phyloP scores from a whole-genome alignment of 2,329 filamentous ascomycete genomes.

The Paracoccidioides brasiliensis region DNA sequence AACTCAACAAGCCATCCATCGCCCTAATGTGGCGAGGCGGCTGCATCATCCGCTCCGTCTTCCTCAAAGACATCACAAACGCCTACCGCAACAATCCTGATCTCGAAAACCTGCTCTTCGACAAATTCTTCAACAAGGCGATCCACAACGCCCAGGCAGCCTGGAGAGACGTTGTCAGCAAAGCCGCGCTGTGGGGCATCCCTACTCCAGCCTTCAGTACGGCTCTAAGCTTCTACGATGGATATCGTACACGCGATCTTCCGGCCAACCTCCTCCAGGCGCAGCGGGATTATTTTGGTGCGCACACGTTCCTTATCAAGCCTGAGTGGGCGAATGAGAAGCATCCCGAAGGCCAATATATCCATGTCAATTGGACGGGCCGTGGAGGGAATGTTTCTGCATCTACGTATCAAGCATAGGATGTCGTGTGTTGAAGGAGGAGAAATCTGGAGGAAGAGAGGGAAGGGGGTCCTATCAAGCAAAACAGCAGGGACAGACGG shows the following conservation, averaged over 20 bases:
- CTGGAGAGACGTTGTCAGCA: conserved; percentile 83
- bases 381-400: conserved; percentile 94
- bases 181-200: conserved; percentile 86
- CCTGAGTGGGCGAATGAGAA: conserved; percentile 62
- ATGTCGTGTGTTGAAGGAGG: neutral
- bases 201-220: conserved; percentile 94
- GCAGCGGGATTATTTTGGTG: conserved; percentile 98
- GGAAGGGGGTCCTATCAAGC: neutral
- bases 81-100: conserved; percentile 91
- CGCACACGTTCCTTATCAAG: conserved; percentile 82
- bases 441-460: neutral
- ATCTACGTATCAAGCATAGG: conserved; percentile 92
- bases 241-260: conserved; percentile 92
- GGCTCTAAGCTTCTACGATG: conserved; percentile 95
- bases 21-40: conserved; percentile 99
- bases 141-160: conserved; percentile 92
- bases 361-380: conserved; percentile 99
- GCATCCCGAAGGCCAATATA: conserved; percentile 75
- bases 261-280: conserved; percentile 97
- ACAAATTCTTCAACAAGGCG: conserved; percentile 99
- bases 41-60: conserved; percentile 99
- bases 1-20: conserved; percentile 99
- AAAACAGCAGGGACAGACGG: neutral
- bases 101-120: conserved; percentile 95
- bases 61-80: conserved; percentile 98